phyloP scores from a whole-genome alignment of 2,329 filamentous ascomycete genomes.

The Alternaria triticina region DNA sequence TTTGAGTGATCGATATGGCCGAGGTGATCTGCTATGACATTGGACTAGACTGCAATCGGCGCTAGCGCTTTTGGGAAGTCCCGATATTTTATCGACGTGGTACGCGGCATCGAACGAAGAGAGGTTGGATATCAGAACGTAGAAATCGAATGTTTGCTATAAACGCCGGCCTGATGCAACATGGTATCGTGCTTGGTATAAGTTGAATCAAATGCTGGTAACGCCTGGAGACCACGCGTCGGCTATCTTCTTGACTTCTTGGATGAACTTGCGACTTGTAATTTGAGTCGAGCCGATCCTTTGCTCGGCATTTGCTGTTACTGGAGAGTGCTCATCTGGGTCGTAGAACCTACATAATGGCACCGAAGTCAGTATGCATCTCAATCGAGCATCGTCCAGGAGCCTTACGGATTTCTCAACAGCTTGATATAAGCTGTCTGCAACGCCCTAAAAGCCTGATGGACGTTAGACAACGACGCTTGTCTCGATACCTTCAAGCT shows the following conservation, averaged over 20 bases:
- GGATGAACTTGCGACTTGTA: constrained; percentile 78
- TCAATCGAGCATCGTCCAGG: no score
- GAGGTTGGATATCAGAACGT: neutral
- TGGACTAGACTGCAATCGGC: constrained; percentile 32
- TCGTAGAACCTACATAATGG: constrained; percentile 83
- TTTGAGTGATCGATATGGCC: constrained; percentile 15
- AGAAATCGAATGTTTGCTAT: neutral
- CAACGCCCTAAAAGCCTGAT: constrained; percentile 82
- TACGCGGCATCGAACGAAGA: neutral
- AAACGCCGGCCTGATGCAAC: constrained; percentile 38
- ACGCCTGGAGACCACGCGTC: constrained; percentile 82
- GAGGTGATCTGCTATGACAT: constrained; percentile 28
- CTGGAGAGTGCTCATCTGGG: constrained; percentile 80
- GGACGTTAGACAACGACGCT: constrained; percentile 7
- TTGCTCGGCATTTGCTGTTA: constrained; percentile 53
- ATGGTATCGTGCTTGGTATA: constrained; percentile 21
- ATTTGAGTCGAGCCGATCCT: constrained; percentile 68
- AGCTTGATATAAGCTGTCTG: constrained; percentile 90
- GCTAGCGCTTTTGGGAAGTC: constrained; percentile 24
- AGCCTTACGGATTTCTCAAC: constrained; percentile 72
- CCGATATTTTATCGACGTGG: neutral
- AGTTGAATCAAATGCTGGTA: constrained; percentile 58
- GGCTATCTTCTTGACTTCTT: constrained; percentile 85
- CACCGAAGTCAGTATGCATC: constrained; percentile 59
- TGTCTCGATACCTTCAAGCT: constrained; percentile 33